Evolutionary conservation across 176 grass and related monocot genomes (phyloP), one percentile per base, ranked within the genome.

Genomic region (Raddia guianensis): DNA sequence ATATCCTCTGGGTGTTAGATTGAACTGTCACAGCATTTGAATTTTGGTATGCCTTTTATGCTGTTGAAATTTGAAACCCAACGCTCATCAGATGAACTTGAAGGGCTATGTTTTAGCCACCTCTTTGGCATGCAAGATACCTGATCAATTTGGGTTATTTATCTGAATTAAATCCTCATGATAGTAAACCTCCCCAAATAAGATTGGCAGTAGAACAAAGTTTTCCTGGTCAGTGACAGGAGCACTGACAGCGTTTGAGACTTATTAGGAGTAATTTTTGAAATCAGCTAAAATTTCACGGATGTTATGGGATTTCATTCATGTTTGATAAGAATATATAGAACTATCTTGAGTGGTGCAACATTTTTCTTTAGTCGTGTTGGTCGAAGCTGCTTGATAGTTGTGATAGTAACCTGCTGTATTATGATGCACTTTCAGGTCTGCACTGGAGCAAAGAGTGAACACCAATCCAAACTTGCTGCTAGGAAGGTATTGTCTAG

Each of bases 381-480:
- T 40, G n/a, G 35, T 54, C 18, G 5, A 66, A 65, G 6, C 6
- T n/a, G 8, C 51, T 66, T 42, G 8, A 75, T 44, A 35, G 42
- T 68, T 62, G 4, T 61, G 42, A 49, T 51, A 37, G 4, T 12
- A 12, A 73, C 20, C 3, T 18, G 58, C 49, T 32, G 6, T 44
- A 27, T 64, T 55, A 35, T 8, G 56, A 32, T 83, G 52, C 18
- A 49, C 48, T 50, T 12, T 66, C 62, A 93, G 91, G 91, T 93
- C 64, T 93, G 91, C 73, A 93, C 91, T 55, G 91, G 91, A 73
- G 91, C 84, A 70, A 93, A 93, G 54, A 87, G 91, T 49, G 91
- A 93, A 77, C 84, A 88, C 6, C 88, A 93, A 63, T 93, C 88
- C 14, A 93, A 90, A 72, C 91, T 93, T 27, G 91, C 91, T 18